Evolutionary conservation across 345 rosid species (phyloP).

Genomic region (Hypericum androsaemum): DNA sequence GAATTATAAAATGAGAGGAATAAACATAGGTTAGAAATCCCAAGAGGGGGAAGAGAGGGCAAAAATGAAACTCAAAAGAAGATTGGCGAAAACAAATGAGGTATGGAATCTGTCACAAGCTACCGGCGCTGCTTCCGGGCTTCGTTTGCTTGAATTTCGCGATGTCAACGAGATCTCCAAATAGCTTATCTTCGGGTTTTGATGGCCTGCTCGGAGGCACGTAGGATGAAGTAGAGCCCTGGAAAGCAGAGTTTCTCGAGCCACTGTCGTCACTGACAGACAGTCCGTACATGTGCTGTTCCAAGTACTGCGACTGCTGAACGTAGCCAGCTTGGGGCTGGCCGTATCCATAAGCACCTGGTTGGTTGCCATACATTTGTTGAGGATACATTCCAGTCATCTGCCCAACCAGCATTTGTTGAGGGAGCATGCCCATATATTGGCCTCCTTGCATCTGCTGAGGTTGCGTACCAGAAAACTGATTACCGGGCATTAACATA

Average conservation of each 20-base stretch:
- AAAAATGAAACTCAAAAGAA: too few species aligned
- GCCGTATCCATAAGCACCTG: constrained; percentile 65
- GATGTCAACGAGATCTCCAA: constrained; percentile 94
- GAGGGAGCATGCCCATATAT: constrained; percentile 50
- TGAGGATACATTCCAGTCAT: constrained; percentile 48
- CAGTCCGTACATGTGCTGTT: constrained; percentile 60
- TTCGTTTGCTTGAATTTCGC: constrained; percentile 70
- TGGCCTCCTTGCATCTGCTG: constrained; percentile 49
- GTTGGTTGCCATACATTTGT: constrained; percentile 56
- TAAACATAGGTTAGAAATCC: too few species aligned
- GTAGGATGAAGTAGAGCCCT: background rate
- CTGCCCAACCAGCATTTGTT: constrained; percentile 34
- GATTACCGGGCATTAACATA: constrained; percentile 29
- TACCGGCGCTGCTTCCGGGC: constrained; percentile 61
- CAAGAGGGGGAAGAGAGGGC: too few species aligned
- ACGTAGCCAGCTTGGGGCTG: constrained; percentile 22
- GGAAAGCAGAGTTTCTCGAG: constrained; percentile 2
- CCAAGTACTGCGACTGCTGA: constrained; percentile 49
- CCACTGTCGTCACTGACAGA: constrained; percentile 17
- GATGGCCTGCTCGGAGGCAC: constrained; percentile 3
- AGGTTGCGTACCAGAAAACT: constrained; percentile 30
- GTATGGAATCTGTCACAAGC: constrained; percentile 45
- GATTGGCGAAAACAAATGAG: too few species aligned
- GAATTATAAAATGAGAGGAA: too few species aligned
- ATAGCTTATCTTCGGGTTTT: constrained; percentile 55